These are phyloP conservation scores for Umbelopsis sp. DNA, from an alignment of 371 early-diverging fungal genomes.

Conservation along the genomic window DNA sequence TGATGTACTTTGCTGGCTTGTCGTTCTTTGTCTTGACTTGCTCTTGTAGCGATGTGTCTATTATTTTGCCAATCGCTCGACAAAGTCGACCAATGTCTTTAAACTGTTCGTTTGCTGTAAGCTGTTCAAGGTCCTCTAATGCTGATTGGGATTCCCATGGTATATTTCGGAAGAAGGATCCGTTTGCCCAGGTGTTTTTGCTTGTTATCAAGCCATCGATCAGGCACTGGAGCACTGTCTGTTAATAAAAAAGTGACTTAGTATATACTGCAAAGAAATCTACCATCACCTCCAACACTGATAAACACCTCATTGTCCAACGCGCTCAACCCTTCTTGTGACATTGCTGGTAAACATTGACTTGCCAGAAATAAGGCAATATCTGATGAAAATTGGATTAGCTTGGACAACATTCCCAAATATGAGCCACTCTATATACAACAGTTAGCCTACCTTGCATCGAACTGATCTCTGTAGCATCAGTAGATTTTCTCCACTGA, in stretches of 20 bases:
- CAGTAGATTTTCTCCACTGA: background rate
- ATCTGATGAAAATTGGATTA: slow-evolving; percentile 18
- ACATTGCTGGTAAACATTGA: slow-evolving; percentile 38
- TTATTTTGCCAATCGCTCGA: slow-evolving; percentile 37
- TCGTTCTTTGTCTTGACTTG: slow-evolving; percentile 12
- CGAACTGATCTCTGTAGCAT: slow-evolving; percentile 17
- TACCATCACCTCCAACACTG: background rate
- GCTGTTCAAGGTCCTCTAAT: slow-evolving; percentile 20
- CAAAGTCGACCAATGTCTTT: slow-evolving; percentile 54
- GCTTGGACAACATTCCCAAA: background rate
- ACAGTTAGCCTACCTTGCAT: slow-evolving; percentile 31
- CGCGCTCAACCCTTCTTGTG: slow-evolving; percentile 18
- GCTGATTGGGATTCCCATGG: slow-evolving; percentile 20
- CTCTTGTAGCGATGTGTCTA: slow-evolving; percentile 23
- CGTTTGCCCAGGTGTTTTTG: slow-evolving; percentile 32
- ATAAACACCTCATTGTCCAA: slow-evolving; percentile 22
- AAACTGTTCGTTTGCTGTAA: slow-evolving; percentile 31
- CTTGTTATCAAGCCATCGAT: slow-evolving; percentile 36
- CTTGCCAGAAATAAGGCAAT: slow-evolving; percentile 35
- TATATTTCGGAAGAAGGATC: slow-evolving; percentile 27
- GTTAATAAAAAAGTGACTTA: background rate
- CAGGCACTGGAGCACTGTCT: slow-evolving; percentile 27
- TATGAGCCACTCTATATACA: background rate
- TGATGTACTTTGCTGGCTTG: background rate
- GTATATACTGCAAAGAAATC: background rate